Conservation (phyloP, 805 yeast genomes). For the Yamadazyma scolyti region DNA sequence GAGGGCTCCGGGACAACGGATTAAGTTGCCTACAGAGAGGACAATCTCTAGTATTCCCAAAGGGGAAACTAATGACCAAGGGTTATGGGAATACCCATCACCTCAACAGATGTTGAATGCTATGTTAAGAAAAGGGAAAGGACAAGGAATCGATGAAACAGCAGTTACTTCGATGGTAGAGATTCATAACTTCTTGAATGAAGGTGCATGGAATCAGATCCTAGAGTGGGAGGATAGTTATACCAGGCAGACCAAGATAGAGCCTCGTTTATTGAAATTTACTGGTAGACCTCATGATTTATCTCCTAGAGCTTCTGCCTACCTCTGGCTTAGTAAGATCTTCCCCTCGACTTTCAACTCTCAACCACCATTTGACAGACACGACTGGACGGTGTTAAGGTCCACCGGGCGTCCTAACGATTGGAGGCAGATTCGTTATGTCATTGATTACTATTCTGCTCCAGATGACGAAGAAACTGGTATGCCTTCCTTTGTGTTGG, state of each 20-base stretch:
- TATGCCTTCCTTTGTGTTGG: conserved; percentile 86
- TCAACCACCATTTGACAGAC: conserved; percentile 94
- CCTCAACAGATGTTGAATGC: conserved; percentile 99
- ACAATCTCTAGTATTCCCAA: conserved; percentile 84
- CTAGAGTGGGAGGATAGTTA: conserved; percentile 85
- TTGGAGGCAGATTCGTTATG: conserved; percentile 80
- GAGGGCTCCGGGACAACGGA: conserved; percentile 74
- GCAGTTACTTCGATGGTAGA: conserved; percentile 97
- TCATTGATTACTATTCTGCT: conserved; percentile 94
- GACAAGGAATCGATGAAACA: conserved; percentile 84
- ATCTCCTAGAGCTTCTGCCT: conserved; percentile 79
- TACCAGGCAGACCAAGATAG: conserved; percentile 47
- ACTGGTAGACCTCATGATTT: conserved; percentile 89
- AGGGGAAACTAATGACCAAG: conserved; percentile 60
- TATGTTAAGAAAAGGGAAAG: conserved; percentile 91
- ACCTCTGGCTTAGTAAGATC: conserved; percentile 58
- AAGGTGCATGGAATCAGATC: conserved; percentile 96
- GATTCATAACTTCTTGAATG: conserved; percentile 93
- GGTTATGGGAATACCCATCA: conserved; percentile 97
- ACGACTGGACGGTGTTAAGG: conserved; percentile 95
- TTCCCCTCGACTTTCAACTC: conserved; percentile 72
- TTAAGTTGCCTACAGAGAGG: conserved; percentile 77
- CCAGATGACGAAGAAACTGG: conserved; percentile 86
- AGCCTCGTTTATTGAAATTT: conserved; percentile 78
- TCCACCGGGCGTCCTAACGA: conserved; percentile 39